Percentiles rank a stretch among this genome's conserved stretches.
Evolutionary conservation across 2,329 filamentous ascomycete genomes (phyloP).

Genomic region (Alternaria sp.): DNA sequence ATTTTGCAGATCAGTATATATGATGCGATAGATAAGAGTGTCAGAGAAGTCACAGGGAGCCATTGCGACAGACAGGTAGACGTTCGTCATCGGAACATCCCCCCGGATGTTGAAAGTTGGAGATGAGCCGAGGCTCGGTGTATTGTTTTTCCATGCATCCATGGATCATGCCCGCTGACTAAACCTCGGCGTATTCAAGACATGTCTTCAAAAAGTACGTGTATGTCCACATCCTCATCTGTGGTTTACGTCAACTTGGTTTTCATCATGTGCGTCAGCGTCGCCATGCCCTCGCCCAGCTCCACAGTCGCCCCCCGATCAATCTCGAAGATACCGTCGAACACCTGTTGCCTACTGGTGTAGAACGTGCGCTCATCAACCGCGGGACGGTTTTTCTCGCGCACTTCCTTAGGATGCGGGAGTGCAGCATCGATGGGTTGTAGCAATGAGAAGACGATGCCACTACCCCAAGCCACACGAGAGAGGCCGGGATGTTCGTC

Average conservation of each 20-base stretch:
- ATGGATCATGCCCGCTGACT: not conserved
- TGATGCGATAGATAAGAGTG: not conserved
- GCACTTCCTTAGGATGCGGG: not conserved
- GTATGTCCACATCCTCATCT: not conserved
- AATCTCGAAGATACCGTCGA: not conserved
- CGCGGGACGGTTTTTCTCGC: not conserved
- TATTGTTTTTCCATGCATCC: slow-evolving; percentile 12
- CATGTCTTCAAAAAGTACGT: not conserved
- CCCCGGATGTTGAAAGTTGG: slow-evolving; percentile 28
- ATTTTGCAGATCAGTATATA: slow-evolving; percentile 28
- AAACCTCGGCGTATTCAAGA: not conserved
- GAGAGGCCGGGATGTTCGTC: not conserved
- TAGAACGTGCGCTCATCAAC: not conserved
- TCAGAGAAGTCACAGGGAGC: not conserved
- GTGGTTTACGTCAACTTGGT: not conserved
- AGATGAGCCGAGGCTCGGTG: slow-evolving; percentile 39
- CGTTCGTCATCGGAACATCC: slow-evolving; percentile 17
- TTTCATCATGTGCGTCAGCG: not conserved
- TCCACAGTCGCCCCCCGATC: too few relatives aligned
- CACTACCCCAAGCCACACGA: not conserved
- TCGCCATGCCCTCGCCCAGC: not conserved
- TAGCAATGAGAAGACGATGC: not conserved
- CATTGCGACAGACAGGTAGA: slow-evolving; percentile 18
- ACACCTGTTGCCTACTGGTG: not conserved
- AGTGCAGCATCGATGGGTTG: not conserved